Base-by-base conservation (phyloP, 495 filamentous ascomycete genomes). In the Cercophora sp. region DNA sequence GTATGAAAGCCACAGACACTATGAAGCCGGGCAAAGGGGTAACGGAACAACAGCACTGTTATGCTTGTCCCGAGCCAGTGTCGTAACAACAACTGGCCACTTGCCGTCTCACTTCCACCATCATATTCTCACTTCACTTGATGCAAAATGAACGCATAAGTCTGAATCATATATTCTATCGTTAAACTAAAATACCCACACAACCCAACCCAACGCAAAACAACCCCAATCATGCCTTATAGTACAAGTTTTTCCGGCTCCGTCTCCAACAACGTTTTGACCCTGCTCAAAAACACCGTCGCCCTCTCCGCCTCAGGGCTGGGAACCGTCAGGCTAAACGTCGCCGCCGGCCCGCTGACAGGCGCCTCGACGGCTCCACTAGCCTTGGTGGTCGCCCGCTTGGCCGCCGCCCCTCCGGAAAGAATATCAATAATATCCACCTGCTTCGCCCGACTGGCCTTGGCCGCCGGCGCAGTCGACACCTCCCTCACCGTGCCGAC, bases 391-490 rank as follows among this genome's bases (percentile, higher is more conserved):
- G 19, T 24, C 29, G 29, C 16, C 54, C 60, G 65, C 5, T 65
- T 56, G 6, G 55, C 55, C 34, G 35, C 2, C n/a, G n/a, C n/a
- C n/a, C n/a, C n/a, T 4, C 79, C 80, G 19, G 81, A 70, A 13
- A 96, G 78, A 24, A 93, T 73, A 57, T 96, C 91, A 58, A 95
- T 83, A 49, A 96, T 81, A 62, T 96, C 87, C 18, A 70, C 66
- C 73, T 61, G 77, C 56, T 56, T 59, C 37, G 54, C 65, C 48
- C 55, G 68, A 55, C 27, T 11, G 60, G 67, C 29, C 42, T 61
- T 1, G 60, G 60, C 55, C 61, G 56, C 50, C 8, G 67, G 27
- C 6, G 58, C 55, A 5, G 57, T 58, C 19, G 56, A 62, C 43
- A 58, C 71, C 39, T 73, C 57, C 16, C 79, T 67, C 2, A 88